These are phyloP conservation scores for Citrus mangshanensis DNA, from an alignment of 345 rosid genomes.

Conservation along the genomic window DNA sequence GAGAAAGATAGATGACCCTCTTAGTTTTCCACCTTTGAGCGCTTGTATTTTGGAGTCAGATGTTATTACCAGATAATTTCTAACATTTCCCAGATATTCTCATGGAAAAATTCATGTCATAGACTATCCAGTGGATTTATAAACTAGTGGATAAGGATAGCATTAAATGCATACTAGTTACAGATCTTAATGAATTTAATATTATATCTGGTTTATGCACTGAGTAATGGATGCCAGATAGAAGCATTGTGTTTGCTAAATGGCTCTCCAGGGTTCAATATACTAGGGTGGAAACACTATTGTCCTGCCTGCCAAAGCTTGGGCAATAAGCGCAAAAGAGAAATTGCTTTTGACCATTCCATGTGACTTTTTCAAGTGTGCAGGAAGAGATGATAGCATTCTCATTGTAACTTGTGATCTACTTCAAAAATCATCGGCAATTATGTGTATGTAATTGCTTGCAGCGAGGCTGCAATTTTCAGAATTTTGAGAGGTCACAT, in stretches of 20 bases:
- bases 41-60: not conserved
- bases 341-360: not conserved
- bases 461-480: not conserved
- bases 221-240: not conserved
- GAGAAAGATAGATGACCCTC: not conserved
- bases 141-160: not conserved
- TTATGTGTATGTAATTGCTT: not conserved
- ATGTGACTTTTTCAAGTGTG: slow-evolving; percentile 4
- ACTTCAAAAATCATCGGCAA: not conserved
- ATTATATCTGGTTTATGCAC: not conserved
- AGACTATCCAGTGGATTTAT: not conserved
- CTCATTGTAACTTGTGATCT: not conserved
- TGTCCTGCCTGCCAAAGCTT: not conserved
- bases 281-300: not conserved
- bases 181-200: not conserved
- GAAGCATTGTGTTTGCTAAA: not conserved
- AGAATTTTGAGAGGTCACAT: not conserved
- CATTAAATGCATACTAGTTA: not conserved
- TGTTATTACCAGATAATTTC: not conserved
- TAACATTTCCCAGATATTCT: not conserved
- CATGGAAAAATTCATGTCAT: not conserved
- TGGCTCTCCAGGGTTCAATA: not conserved
- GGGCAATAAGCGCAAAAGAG: not conserved
- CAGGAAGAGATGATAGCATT: not conserved
- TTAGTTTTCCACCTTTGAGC: not conserved